Base-by-base conservation (phyloP, 2,329 filamentous ascomycete species). In the Alternaria burnsii region DNA sequence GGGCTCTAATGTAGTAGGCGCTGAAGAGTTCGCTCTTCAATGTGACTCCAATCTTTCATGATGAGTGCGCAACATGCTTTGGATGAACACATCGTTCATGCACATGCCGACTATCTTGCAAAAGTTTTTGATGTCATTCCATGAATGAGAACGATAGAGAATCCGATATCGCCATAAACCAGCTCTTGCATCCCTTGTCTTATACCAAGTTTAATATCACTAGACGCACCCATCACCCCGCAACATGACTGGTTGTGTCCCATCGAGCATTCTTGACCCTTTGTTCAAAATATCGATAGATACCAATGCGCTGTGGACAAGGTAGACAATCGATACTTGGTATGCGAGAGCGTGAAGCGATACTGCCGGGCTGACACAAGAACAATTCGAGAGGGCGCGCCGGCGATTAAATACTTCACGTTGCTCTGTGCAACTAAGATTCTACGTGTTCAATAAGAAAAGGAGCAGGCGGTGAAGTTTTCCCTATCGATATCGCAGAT, bases 401-500 rank as follows among this genome's bases (percentile, higher is more conserved):
- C 28, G 40, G 40, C 14, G 10, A 43, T 34, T 53, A 42, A 53
- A 50, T 50, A 50, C 34, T n/a, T 2, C 20, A 12, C 16, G 16
- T 50, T 18, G 30, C 32, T 50, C 46, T 43, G 11, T 44, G 40
- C 32, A 18, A 22, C 22, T 34, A 53, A 32, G 22, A 12, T 26
- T 22, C 42, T 22, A 43, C 44, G 52, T 55, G 52, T 50, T 55
- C 18, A 36, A 16, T 51, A 42, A 22, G 26, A 41, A 24, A 20
- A 46, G 36, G 46, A 47, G 47, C 50, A 58, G 56, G 53, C 50
- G 48, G 52, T 55, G 57, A 43, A 32, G 46, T 50, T 50, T 28
- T 50, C 18, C 43, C 43, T 59, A 55, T 59, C 43, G 57, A 59
- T 59, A 44, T 50, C 20, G 52, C 52, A 59, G 52, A 59, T 59